A percentile compares a stretch with the other conserved stretches of the same genome.
Evolutionary conservation across 2,329 filamentous ascomycete species (phyloP).

Genomic region (Didymella lethalis): DNA sequence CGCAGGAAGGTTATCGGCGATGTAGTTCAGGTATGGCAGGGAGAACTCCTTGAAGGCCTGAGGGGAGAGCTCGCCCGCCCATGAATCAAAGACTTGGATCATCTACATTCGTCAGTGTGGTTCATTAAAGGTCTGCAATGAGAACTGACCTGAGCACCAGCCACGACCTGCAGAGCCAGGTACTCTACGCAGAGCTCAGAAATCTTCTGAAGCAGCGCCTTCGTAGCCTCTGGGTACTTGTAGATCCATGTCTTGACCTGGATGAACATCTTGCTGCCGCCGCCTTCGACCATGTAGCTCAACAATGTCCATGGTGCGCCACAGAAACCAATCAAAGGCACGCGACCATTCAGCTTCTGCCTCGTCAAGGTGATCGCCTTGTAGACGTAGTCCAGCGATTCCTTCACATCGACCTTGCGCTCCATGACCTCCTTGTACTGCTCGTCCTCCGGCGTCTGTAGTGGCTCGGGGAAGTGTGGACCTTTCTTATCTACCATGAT

Average conservation of each 20-base stretch:
- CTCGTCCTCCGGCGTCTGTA: conserved; percentile 78
- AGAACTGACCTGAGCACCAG: conserved; percentile 78
- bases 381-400: conserved; percentile 92
- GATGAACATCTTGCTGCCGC: conserved; percentile 92
- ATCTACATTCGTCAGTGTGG: conserved; percentile 61
- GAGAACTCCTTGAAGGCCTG: conserved; percentile 83
- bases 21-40: conserved; percentile 84
- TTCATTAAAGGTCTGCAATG: background rate
- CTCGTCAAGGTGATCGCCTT: conserved; percentile 91
- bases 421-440: conserved; percentile 83
- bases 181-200: conserved; percentile 95
- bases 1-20: conserved; percentile 79
- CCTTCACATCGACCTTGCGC: conserved; percentile 81
- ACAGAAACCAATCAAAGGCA: conserved; percentile 95
- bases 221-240: conserved; percentile 81
- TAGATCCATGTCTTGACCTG: conserved; percentile 98
- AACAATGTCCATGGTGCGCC: conserved; percentile 96
- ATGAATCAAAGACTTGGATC: conserved; percentile 97
- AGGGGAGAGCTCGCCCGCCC: conserved; percentile 93
- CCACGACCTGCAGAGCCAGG: conserved; percentile 87
- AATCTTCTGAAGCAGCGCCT: conserved; percentile 87
- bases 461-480: conserved; percentile 88
- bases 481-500: conserved; percentile 99
- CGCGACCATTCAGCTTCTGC: conserved; percentile 83
- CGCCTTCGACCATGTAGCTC: conserved; percentile 99